Conservation (phyloP, 192 early-diverging fungal species). For the Coemansia sp. region DNA sequence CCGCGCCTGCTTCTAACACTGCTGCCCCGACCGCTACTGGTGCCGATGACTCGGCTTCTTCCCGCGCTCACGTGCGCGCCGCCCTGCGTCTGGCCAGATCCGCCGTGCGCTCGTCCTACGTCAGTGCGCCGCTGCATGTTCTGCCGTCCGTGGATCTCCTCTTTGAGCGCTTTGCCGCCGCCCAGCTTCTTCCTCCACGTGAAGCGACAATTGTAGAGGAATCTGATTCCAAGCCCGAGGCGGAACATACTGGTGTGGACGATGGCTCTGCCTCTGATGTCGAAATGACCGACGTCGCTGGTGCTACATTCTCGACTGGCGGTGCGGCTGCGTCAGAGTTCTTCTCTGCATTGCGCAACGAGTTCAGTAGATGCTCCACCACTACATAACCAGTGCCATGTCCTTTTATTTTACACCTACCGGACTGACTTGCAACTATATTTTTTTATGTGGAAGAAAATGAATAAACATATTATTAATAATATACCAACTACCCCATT, state of each 20-base stretch:
- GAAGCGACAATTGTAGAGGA: background rate
- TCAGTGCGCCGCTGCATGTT: constrained; percentile 58
- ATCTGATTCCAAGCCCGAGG: background rate
- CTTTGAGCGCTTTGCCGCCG: constrained; percentile 54
- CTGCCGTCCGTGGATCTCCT: constrained; percentile 57
- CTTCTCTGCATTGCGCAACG: constrained; percentile 15
- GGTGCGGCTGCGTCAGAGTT: background rate
- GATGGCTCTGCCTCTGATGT: background rate
- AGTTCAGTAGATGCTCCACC: background rate
- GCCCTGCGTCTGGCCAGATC: constrained; percentile 53
- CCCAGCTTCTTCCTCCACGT: constrained; percentile 17
- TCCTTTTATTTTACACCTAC: too few species aligned
- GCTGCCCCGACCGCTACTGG: background rate
- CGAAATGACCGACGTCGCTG: constrained; percentile 9
- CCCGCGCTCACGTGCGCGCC: constrained; percentile 16
- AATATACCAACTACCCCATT: too few species aligned
- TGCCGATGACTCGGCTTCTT: background rate
- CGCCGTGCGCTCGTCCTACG: constrained; percentile 47
- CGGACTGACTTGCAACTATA: too few species aligned
- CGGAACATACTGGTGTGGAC: background rate
- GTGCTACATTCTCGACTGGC: background rate
- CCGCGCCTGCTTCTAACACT: background rate
- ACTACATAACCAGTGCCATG: too few species aligned
- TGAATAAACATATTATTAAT: too few species aligned
- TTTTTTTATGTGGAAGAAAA: too few species aligned